Conservation (phyloP, 2,329 filamentous ascomycete species). For the Cladophialophora yegresii region DNA sequence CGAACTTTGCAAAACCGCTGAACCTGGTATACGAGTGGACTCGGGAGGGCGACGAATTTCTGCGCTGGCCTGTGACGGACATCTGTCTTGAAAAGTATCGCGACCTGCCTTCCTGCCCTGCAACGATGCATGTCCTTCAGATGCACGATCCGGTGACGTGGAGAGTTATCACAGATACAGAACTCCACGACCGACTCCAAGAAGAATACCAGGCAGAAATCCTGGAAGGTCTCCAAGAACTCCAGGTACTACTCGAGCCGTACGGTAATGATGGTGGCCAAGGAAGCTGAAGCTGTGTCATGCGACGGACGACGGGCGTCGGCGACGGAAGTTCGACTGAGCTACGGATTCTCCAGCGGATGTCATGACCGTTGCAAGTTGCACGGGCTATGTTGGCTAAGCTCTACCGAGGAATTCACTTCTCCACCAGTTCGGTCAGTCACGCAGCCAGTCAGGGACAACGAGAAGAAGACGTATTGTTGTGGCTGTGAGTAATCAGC, state of each 20-base stretch:
- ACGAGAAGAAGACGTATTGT: no score
- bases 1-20: conserved; percentile 12
- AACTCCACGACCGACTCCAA: no score
- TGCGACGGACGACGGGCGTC: no score
- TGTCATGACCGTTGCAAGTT: not conserved
- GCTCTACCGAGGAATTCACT: not conserved
- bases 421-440: no score
- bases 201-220: no score
- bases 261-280: no score
- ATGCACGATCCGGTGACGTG: conserved; percentile 3
- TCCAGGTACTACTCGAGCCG: no score
- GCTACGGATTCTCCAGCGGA: not conserved
- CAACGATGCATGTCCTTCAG: conserved; percentile 7
- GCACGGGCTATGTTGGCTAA: no score
- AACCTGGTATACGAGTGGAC: conserved; percentile 17
- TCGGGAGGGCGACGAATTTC: conserved; percentile 2
- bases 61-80: conserved; percentile 8
- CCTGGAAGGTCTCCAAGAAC: no score
- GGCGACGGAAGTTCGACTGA: not conserved
- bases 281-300: not conserved
- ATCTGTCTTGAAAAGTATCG: conserved; percentile 5
- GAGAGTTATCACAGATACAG: no score
- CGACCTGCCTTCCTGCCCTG: not conserved
- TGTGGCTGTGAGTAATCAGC: no score
- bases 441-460: no score